phyloP scores from a whole-genome alignment of 169 alveolate genomes.

The Eimeria necatrix region DNA sequence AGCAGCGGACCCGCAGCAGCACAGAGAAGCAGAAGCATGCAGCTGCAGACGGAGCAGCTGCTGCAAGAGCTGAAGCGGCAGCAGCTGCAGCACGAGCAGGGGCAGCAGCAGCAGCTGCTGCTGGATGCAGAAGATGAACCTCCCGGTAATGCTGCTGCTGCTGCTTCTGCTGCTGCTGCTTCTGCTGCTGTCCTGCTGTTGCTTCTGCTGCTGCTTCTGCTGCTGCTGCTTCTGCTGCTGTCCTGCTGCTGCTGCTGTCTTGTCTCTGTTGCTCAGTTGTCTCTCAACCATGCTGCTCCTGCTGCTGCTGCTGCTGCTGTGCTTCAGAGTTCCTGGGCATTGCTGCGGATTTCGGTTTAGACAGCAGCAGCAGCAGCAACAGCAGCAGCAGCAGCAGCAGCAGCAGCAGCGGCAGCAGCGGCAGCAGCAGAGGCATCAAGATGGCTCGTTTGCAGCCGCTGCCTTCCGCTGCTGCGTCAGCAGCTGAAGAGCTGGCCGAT shows the following conservation, averaged over 20 bases:
- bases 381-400: slow-evolving; percentile 20
- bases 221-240: slow-evolving; percentile 26
- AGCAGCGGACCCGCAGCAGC: slow-evolving; percentile 60
- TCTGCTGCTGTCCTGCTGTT: neutral
- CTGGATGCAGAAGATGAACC: neutral
- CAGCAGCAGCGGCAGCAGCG: slow-evolving; percentile 34
- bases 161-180: slow-evolving; percentile 37
- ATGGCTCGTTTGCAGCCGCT: neutral
- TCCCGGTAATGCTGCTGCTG: neutral
- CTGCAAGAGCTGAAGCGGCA: slow-evolving; percentile 17
- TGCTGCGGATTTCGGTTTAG: slow-evolving; percentile 6
- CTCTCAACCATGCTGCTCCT: slow-evolving; percentile 25
- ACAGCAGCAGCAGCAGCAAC: neutral
- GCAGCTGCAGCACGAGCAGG: slow-evolving; percentile 50
- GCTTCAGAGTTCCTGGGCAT: slow-evolving; percentile 12
- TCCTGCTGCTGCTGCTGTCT: neutral
- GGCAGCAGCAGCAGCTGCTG: neutral
- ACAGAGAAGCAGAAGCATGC: neutral
- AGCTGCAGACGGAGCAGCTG: neutral
- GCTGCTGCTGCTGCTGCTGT: slow-evolving; percentile 35
- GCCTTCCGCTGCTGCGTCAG: neutral
- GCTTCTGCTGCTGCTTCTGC: neutral
- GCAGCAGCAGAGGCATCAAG: slow-evolving; percentile 5
- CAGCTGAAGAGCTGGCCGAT: neutral
- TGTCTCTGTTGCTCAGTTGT: neutral